Conservation (phyloP, 164 flowering plant species). For the Paratinospora sagittata region DNA sequence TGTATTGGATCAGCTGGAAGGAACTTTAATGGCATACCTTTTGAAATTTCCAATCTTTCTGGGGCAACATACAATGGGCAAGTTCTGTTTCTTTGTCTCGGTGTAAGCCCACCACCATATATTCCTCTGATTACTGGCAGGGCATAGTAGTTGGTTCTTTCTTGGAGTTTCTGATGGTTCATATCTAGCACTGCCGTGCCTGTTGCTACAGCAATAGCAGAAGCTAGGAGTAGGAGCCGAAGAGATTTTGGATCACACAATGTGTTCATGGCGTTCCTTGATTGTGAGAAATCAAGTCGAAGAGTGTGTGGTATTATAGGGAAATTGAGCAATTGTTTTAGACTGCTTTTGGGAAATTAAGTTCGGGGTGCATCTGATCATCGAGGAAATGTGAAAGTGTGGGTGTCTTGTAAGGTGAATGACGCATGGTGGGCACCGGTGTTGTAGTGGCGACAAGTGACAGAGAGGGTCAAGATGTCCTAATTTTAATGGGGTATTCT, state of each 20-base stretch:
- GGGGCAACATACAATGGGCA: conserved; percentile 23
- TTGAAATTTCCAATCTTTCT: conserved; percentile 5
- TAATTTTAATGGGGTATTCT: background rate
- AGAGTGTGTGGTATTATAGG: too few species aligned
- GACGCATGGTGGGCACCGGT: background rate
- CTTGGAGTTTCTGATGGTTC: conserved; percentile 18
- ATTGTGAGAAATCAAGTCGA: background rate
- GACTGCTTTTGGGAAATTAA: too few species aligned
- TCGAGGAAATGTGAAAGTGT: background rate
- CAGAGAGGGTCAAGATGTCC: too few species aligned
- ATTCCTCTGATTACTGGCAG: conserved; percentile 10
- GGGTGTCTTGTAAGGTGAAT: background rate
- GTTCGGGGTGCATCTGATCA: background rate
- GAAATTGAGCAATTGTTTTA: too few species aligned
- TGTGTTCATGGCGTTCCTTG: background rate
- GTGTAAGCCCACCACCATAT: conserved; percentile 21
- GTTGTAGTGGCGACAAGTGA: too few species aligned
- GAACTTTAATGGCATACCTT: conserved; percentile 20
- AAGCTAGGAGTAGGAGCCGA: background rate
- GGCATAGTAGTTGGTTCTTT: conserved; percentile 15
- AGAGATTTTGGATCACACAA: background rate
- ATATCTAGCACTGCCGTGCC: conserved; percentile 15
- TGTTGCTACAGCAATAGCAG: conserved; percentile 3
- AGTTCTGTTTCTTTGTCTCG: conserved; percentile 5
- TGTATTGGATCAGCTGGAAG: background rate